Evolutionary conservation across 805 yeast genomes (phyloP).

Genomic region (Pichia ethanolica): DNA sequence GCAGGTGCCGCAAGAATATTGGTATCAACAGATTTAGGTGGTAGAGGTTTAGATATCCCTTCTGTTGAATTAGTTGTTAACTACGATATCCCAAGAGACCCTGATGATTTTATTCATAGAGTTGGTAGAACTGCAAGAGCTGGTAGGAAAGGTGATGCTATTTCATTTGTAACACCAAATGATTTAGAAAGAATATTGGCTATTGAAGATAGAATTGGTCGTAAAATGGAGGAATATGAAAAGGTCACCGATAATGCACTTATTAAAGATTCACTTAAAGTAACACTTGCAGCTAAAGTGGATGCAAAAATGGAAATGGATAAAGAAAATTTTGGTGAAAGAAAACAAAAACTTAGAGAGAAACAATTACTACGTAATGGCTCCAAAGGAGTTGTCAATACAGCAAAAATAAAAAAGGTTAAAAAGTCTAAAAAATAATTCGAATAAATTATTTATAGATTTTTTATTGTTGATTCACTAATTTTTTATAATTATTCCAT

Average conservation of each 20-base stretch:
- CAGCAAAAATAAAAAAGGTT: conserved; percentile 2
- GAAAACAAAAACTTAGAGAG: conserved; percentile 19
- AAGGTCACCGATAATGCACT: conserved; percentile 65
- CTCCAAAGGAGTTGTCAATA: neutral
- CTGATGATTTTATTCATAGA: conserved; percentile 77
- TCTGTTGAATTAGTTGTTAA: conserved; percentile 70
- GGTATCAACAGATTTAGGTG: conserved; percentile 93
- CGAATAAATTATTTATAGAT: no score
- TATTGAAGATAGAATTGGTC: conserved; percentile 77
- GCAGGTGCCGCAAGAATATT: conserved; percentile 91
- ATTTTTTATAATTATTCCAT: no score
- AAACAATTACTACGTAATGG: conserved; percentile 8
- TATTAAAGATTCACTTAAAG: conserved; percentile 61
- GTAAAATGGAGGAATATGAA: conserved; percentile 71
- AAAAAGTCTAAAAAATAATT: conserved; percentile 2
- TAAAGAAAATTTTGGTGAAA: conserved; percentile 77
- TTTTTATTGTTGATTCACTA: no score
- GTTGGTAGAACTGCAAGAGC: conserved; percentile 99
- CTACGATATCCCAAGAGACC: conserved; percentile 77
- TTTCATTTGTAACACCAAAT: conserved; percentile 76
- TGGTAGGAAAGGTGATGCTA: conserved; percentile 78
- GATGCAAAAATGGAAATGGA: conserved; percentile 94
- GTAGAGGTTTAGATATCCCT: conserved; percentile 83
- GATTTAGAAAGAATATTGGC: conserved; percentile 77
- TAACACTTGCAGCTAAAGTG: conserved; percentile 75